Evolutionary conservation across 495 filamentous ascomycete species (phyloP).

Genomic region (Podospora conica): DNA sequence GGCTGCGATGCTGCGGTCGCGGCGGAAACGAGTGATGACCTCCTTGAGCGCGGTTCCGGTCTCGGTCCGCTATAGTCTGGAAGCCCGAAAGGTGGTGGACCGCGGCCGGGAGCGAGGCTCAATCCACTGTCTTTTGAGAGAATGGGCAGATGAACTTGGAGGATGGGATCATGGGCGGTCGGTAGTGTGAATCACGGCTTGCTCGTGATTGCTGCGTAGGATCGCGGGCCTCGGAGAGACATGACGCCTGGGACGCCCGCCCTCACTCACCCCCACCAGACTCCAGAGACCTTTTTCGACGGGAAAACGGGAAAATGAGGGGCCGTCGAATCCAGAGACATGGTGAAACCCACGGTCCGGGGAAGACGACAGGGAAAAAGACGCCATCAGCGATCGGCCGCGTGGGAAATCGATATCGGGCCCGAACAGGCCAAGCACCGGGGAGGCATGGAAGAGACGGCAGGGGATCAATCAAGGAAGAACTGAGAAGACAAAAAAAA

Average conservation of each 20-base stretch:
- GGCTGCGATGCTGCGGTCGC: background rate
- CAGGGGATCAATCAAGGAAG: background rate
- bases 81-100: background rate
- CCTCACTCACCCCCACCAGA: background rate
- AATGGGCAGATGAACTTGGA: background rate
- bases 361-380: background rate
- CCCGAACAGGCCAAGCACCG: background rate
- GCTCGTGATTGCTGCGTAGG: background rate
- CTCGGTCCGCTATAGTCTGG: background rate
- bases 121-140: background rate
- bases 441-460: background rate
- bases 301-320: background rate
- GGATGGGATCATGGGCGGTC: background rate
- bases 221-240: background rate
- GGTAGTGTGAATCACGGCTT: background rate
- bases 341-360: background rate
- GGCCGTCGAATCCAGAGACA: background rate
- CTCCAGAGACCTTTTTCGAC: background rate
- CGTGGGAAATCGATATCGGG: background rate
- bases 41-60: background rate
- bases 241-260: no score
- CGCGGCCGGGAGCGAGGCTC: background rate
- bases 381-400: background rate
- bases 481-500: no score
- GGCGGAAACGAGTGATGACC: background rate